Evolutionary conservation across 2,329 filamentous ascomycete genomes (phyloP).

Genomic region (Botrytis paeoniae): DNA sequence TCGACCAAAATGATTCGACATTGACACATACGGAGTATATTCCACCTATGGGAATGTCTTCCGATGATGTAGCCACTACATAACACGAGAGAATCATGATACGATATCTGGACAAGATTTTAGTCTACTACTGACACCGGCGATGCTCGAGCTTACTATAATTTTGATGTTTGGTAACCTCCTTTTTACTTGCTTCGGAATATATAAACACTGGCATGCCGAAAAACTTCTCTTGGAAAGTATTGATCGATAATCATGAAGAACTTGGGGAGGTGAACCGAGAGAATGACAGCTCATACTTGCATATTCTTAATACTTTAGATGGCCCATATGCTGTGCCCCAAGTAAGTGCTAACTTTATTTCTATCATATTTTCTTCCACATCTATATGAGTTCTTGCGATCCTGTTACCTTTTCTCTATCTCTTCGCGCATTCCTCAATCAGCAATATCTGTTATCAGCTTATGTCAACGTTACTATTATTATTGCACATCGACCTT

Average conservation of each 20-base stretch:
- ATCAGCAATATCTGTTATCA: not conserved
- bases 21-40: not conserved
- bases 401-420: not conserved
- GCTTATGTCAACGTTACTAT: not conserved
- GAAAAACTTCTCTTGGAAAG: not conserved
- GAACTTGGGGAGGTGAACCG: not conserved
- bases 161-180: not conserved
- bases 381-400: not conserved
- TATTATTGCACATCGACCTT: not conserved
- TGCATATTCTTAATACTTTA: not conserved
- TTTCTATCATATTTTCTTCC: conserved; percentile 5
- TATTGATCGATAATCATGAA: not conserved
- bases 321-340: not conserved
- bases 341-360: not conserved
- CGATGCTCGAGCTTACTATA: not conserved
- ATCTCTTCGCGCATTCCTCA: not conserved
- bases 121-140: not conserved
- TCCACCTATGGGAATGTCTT: not conserved
- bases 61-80: not conserved
- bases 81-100: not conserved
- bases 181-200: not conserved
- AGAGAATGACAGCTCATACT: conserved; percentile 9
- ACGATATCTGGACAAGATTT: not conserved
- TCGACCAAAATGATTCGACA: not conserved
- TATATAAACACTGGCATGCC: not conserved